These are phyloP conservation scores for Ascochyta koolunga DNA, from an alignment of 2,329 filamentous ascomycete species.

Conservation along the genomic window DNA sequence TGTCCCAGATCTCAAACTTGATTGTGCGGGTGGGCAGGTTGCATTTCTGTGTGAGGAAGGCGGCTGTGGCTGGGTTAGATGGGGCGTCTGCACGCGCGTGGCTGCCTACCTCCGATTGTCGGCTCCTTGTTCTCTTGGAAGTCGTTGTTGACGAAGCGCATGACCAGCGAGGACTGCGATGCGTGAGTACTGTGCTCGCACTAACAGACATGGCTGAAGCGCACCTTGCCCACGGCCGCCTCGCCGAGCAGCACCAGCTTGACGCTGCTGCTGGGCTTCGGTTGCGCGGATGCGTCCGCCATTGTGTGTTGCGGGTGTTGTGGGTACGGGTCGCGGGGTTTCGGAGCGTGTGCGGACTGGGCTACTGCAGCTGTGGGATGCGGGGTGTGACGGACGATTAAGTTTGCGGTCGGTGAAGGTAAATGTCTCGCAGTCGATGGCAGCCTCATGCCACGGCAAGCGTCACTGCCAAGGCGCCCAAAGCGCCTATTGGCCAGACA, in stretches of 20 bases:
- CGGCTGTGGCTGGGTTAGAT: constrained; percentile 64
- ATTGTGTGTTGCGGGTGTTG: constrained; percentile 52
- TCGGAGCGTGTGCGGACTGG: neutral
- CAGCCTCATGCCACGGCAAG: neutral
- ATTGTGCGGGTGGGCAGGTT: constrained; percentile 86
- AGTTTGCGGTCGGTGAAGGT: neutral
- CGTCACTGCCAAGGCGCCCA: constrained; percentile 12
- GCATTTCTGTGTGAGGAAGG: constrained; percentile 98
- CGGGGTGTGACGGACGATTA: neutral
- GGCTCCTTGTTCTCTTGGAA: constrained; percentile 99
- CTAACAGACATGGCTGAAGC: constrained; percentile 14
- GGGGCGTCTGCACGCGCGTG: neutral
- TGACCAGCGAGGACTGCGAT: constrained; percentile 85
- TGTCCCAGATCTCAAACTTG: constrained; percentile 86
- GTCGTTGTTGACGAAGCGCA: constrained; percentile 99
- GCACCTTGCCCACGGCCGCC: constrained; percentile 96
- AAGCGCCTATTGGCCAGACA: neutral
- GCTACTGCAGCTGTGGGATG: neutral
- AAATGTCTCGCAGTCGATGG: constrained; percentile 12
- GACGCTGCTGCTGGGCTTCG: constrained; percentile 98
- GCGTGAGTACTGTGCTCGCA: neutral
- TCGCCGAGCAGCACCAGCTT: constrained; percentile 98
- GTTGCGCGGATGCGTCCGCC: constrained; percentile 71
- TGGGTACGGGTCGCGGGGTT: neutral
- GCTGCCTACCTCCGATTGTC: constrained; percentile 85